Percentiles rank a stretch among this genome's conserved stretches.
phyloP scores from a whole-genome alignment of 169 alveolate genomes.

The Plasmodium yoelii region DNA sequence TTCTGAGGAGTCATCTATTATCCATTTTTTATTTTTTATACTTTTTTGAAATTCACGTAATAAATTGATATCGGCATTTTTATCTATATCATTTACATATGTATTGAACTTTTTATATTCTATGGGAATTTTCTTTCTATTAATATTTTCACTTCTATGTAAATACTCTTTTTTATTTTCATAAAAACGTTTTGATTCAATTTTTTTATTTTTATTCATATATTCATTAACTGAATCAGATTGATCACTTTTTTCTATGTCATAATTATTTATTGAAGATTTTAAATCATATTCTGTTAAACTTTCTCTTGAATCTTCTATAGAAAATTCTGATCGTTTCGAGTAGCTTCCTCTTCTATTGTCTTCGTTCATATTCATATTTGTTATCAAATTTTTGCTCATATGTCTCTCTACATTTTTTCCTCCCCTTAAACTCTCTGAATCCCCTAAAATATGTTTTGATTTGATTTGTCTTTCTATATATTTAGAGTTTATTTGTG shows the following conservation, averaged over 20 bases:
- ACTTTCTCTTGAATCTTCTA: slow-evolving; percentile 9
- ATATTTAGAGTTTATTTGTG: slow-evolving; percentile 25
- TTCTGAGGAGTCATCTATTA: neutral
- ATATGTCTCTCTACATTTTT: neutral
- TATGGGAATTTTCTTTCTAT: neutral
- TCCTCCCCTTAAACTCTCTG: neutral
- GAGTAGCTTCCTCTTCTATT: neutral
- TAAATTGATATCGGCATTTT: slow-evolving; percentile 22
- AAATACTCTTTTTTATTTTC: slow-evolving; percentile 12
- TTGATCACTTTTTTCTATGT: neutral
- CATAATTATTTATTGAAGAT: neutral
- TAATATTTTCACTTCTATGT: slow-evolving; percentile 59
- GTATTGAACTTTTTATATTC: slow-evolving; percentile 56
- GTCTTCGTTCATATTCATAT: neutral
- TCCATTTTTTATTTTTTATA: slow-evolving; percentile 23
- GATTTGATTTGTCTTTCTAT: neutral
- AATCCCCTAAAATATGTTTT: neutral
- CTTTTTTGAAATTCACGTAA: slow-evolving; percentile 29
- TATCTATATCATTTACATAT: slow-evolving; percentile 18
- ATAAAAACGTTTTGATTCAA: slow-evolving; percentile 7
- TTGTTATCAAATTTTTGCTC: neutral
- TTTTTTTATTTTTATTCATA: neutral
- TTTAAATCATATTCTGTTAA: slow-evolving; percentile 1
- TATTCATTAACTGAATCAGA: neutral
- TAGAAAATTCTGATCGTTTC: neutral